Conservation (phyloP, 1,284 basidiomycete species). For the Agaricales sp. region DNA sequence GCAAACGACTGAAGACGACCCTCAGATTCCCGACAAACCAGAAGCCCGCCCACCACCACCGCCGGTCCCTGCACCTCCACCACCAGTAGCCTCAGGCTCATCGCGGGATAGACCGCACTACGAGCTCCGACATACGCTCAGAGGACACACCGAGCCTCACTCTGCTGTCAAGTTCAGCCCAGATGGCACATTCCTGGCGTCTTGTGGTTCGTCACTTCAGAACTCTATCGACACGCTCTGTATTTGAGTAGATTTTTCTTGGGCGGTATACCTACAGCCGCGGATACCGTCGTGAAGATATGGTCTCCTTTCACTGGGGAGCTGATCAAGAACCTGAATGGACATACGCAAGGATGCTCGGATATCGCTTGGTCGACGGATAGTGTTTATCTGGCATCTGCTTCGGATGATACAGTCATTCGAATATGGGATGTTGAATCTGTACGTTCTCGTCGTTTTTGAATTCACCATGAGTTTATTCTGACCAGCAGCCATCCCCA, state of each 20-base stretch:
- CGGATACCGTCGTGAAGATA: conserved; percentile 68
- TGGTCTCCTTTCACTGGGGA: conserved; percentile 75
- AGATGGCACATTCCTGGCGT: conserved; percentile 70
- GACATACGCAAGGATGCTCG: conserved; percentile 77
- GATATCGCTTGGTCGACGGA: conserved; percentile 85
- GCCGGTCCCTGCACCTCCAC: conserved; percentile 15
- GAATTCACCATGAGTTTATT: neutral
- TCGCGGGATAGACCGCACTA: conserved; percentile 59
- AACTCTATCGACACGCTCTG: neutral
- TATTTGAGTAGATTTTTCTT: neutral
- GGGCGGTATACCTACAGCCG: conserved; percentile 32
- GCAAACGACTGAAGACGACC: conserved; percentile 76
- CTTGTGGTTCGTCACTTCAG: conserved; percentile 46
- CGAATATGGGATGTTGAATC: conserved; percentile 80
- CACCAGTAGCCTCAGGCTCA: conserved; percentile 20
- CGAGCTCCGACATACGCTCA: conserved; percentile 50
- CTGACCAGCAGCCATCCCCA: neutral
- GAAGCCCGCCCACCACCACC: conserved; percentile 8
- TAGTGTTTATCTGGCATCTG: conserved; percentile 74
- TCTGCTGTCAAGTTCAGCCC: conserved; percentile 81
- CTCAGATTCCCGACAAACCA: conserved; percentile 42
- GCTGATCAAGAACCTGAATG: conserved; percentile 60
- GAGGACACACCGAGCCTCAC: conserved; percentile 67
- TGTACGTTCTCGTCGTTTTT: conserved; percentile 30
- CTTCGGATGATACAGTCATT: conserved; percentile 82